Base-by-base conservation (phyloP, 2,329 filamentous ascomycete species). In the Sporothrix pallida region DNA sequence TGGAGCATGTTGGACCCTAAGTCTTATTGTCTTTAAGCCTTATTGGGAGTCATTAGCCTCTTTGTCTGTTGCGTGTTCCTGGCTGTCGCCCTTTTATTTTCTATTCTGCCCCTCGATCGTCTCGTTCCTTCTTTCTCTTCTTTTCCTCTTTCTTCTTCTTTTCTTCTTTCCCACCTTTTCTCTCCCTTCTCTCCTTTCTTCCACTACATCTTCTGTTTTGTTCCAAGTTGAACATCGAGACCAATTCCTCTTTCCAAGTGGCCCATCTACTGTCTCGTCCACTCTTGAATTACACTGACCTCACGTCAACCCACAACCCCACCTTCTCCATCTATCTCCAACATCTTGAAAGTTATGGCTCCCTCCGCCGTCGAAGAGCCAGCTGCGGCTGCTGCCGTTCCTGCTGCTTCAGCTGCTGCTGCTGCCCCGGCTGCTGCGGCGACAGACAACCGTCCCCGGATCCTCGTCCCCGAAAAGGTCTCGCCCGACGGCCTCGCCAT, bases 381-480 rank as follows among this genome's bases (percentile, higher is more conserved):
- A 23, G 50, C 23, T 70, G 50, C 50, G 4, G 31, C 26, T 20
- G 48, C 15, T 37, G 26, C 50, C 6, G 65, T 76, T 9, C 75
- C 77, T 37, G 52, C 75, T 42, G 26, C 17, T 8, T 26, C 62
- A n/a, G 54, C 75, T 54, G 13, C 23, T 5, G 23, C 62, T 31
- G 2, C 62, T 4, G 37, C 42, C 9, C 42, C 31, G 9, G 50
- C 52, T 10, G 26, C 50, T 37, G 37, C 31, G 44, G 60, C 44
- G 23, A 3, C 58, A 9, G 71, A 72, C 60, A 67, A 76, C 74
- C 74, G 76, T 68, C 81, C 82, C 63, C 83, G 84, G 63, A 88
- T 95, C 75, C 87, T 96, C 42, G 92, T 95, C 56, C 90, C 93
- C 0, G 93, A 95, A 79, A 94, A 94, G 80, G 87, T 95, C 62